Evolutionary conservation across 192 early-diverging fungal genomes (phyloP).

Genomic region (Coemansia sp.): DNA sequence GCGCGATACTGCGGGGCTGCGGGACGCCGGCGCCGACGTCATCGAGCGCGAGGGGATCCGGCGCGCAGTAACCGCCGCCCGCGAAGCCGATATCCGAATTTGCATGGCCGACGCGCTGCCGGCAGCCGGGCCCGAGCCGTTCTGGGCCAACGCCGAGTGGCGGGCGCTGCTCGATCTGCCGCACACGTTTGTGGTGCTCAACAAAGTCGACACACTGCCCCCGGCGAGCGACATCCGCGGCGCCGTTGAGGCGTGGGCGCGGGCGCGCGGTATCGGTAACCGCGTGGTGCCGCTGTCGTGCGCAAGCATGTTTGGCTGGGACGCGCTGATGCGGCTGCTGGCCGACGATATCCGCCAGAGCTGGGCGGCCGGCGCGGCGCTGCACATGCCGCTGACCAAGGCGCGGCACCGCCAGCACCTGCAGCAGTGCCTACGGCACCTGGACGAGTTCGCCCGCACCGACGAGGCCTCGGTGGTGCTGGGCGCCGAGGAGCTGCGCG

Average conservation of each 20-base stretch:
- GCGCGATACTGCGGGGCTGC: conserved; percentile 68
- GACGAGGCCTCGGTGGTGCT: conserved; percentile 52
- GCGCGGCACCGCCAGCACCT: conserved; percentile 64
- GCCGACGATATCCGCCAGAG: conserved; percentile 18
- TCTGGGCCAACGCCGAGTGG: conserved; percentile 12
- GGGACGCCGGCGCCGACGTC: conserved; percentile 50
- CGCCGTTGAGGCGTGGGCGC: background rate
- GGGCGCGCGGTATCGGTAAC: background rate
- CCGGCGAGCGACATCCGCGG: background rate
- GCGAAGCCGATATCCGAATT: conserved; percentile 63
- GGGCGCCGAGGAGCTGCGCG: conserved; percentile 58
- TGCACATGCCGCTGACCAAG: conserved; percentile 60
- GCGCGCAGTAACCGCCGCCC: conserved; percentile 52
- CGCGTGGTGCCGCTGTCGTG: background rate
- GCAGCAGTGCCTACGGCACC: conserved; percentile 1
- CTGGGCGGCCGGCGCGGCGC: conserved; percentile 16
- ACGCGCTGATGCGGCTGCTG: conserved; percentile 16
- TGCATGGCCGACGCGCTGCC: conserved; percentile 52
- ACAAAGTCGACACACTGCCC: conserved; percentile 44
- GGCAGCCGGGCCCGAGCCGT: background rate
- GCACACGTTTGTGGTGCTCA: conserved; percentile 60
- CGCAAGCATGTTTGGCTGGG: background rate
- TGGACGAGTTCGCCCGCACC: background rate
- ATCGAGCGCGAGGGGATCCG: conserved; percentile 69
- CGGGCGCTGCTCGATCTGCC: conserved; percentile 26